Evolutionary conservation across 176 grass and related monocot genomes (phyloP), one percentile per base, ranked within the genome.

Genomic region (Carex cristatella): DNA sequence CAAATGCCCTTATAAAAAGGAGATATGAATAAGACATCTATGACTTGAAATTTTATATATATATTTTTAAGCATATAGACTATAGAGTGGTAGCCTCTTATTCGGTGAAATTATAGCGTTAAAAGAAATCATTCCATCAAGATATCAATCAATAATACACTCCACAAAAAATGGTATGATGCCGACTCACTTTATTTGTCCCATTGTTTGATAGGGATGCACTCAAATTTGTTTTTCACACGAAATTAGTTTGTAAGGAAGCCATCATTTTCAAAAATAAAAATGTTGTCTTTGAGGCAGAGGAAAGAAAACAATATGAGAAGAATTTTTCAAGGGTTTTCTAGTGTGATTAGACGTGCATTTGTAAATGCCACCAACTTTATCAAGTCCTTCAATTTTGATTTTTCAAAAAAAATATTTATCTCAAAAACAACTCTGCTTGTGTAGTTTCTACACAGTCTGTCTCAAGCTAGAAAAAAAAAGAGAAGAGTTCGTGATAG

Each of bases 151-250:
- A 78, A 78, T 78, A 56, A 31, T 78, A 56, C 51, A 78, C 12
- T 35, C 74, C 74, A 78, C 51, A 78, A 33, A 5, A 57, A 78
- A 78, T 78, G 74, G 27, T 53, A 78, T 57, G 71, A 76, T 54
- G 71, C 7, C 4, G 71, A 76, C 30, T 13, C 53, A 78, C 51
- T 78, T 78, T 78, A 33, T 57, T 35, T 57, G 9, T 13, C 12
- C 5, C 10, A 32, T 78, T 78, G 27, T 33, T 78, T 56, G 74
- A 56, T 78, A 57, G 51, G 27, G 74, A 78, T 78, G 51, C 74
- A 78, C 51, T 57, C 51, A 78, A 54, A 77, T 57, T 78, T 57
- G 51, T 58, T 78, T 57, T 78, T 38, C n/a, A 35, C 74, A 78
- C 5, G 13, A 78, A 30, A 78, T 78, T 55, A 16, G 74, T 57